These are phyloP conservation scores for Pneumocystis sp. DNA, from an alignment of 1,139 yeast species.

Conservation along the genomic window DNA sequence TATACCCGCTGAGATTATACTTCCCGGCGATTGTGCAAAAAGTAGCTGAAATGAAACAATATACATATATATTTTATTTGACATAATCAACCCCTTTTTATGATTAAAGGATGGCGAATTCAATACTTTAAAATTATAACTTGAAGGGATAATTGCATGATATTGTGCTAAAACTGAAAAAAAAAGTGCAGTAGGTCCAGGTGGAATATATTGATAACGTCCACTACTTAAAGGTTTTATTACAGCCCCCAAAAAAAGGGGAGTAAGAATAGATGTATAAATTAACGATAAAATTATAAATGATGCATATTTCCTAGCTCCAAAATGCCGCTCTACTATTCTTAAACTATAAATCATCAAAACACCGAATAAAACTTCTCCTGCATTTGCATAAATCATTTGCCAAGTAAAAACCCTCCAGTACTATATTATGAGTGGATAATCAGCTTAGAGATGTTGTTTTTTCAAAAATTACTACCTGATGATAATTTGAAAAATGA, in stretches of 20 bases:
- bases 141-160: constrained; percentile 42
- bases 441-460: not conserved
- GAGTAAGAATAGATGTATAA: constrained; percentile 12
- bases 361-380: constrained; percentile 42
- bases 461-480: constrained; percentile 18
- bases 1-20: constrained; percentile 36
- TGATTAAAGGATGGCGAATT: not conserved
- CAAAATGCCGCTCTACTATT: constrained; percentile 49
- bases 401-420: constrained; percentile 52
- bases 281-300: constrained; percentile 10
- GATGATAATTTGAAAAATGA: constrained; percentile 36
- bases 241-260: constrained; percentile 7
- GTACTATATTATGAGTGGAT: constrained; percentile 30
- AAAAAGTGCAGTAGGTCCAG: constrained; percentile 53
- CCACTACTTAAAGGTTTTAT: constrained; percentile 17
- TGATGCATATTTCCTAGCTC: constrained; percentile 36
- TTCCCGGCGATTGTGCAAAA: constrained; percentile 33
- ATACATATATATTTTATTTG: constrained; percentile 47
- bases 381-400: constrained; percentile 45
- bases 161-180: constrained; percentile 47
- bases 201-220: constrained; percentile 22
- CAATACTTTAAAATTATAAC: constrained; percentile 27
- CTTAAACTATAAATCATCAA: constrained; percentile 46
- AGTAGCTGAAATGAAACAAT: constrained; percentile 38
- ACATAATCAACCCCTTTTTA: constrained; percentile 10